phyloP scores from a whole-genome alignment of 2,329 filamentous ascomycete species.

The Ceratocystis diversiconidia region DNA sequence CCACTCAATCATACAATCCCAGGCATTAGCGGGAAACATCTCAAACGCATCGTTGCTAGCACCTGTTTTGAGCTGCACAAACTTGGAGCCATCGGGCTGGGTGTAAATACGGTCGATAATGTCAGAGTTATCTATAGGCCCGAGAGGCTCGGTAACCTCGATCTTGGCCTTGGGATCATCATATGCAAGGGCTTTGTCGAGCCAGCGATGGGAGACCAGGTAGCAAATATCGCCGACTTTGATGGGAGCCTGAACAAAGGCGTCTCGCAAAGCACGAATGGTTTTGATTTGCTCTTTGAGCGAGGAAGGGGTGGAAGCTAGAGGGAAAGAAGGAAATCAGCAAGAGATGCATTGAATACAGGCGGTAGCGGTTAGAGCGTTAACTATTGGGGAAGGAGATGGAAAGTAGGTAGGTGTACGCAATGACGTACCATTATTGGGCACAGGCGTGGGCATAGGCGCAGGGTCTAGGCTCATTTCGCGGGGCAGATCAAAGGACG shows the following conservation, averaged over 20 bases:
- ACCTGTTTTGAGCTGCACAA: slow-evolving; percentile 60
- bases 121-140: slow-evolving; percentile 76
- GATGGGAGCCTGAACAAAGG: slow-evolving; percentile 38
- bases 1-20: slow-evolving; percentile 68
- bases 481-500: slow-evolving; percentile 9
- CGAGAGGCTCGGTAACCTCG: slow-evolving; percentile 49
- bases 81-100: slow-evolving; percentile 39
- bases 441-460: slow-evolving; percentile 2
- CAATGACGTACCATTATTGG: slow-evolving; percentile 18
- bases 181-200: slow-evolving; percentile 55
- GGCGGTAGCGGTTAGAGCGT: neutral
- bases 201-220: slow-evolving; percentile 67
- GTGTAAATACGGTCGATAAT: slow-evolving; percentile 51
- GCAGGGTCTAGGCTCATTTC: slow-evolving; percentile 17
- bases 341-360: no score
- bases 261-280: slow-evolving; percentile 48
- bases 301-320: slow-evolving; percentile 23
- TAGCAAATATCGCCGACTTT: slow-evolving; percentile 62
- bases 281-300: slow-evolving; percentile 52
- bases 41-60: slow-evolving; percentile 58
- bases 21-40: slow-evolving; percentile 64
- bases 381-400: neutral
- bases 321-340: neutral
- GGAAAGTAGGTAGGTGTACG: neutral
- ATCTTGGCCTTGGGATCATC: slow-evolving; percentile 42